Percentiles rank a stretch among this genome's conserved stretches.
Evolutionary conservation across 106 monocot genomes (phyloP).

Genomic region (Gastrodia elata): DNA sequence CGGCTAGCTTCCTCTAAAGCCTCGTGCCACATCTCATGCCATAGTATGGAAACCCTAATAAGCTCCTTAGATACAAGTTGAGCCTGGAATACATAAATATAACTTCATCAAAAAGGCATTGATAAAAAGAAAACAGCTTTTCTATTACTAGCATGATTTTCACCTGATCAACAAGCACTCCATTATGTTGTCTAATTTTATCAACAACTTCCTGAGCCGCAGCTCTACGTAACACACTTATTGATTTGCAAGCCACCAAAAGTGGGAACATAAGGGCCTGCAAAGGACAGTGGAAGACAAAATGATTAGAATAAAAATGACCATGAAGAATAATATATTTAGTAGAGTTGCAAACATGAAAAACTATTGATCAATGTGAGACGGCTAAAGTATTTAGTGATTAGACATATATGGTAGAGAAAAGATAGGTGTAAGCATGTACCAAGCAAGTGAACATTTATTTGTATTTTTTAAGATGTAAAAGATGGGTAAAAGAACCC

Average conservation of each 20-base stretch:
- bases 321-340: background rate
- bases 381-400: background rate
- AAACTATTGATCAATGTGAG: background rate
- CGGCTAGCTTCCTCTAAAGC: slow-evolving; percentile 98
- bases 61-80: slow-evolving; percentile 97
- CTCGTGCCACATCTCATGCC: slow-evolving; percentile 99
- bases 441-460: background rate
- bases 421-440: background rate
- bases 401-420: background rate
- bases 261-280: slow-evolving; percentile 99
- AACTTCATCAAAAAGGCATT: background rate
- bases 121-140: slow-evolving; percentile 4
- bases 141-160: background rate
- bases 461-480: background rate
- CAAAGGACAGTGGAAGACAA: background rate
- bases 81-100: slow-evolving; percentile 42
- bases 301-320: background rate
- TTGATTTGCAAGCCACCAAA: slow-evolving; percentile 97
- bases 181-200: slow-evolving; percentile 95
- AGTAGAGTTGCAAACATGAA: background rate
- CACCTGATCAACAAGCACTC: slow-evolving; percentile 93
- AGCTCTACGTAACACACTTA: slow-evolving; percentile 72
- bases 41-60: slow-evolving; percentile 95
- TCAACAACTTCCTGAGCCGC: slow-evolving; percentile 97
- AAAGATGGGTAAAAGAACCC: no score